These are phyloP conservation scores for Taphrina pruni DNA, from an alignment of 1,139 yeast genomes.

Conservation along the genomic window DNA sequence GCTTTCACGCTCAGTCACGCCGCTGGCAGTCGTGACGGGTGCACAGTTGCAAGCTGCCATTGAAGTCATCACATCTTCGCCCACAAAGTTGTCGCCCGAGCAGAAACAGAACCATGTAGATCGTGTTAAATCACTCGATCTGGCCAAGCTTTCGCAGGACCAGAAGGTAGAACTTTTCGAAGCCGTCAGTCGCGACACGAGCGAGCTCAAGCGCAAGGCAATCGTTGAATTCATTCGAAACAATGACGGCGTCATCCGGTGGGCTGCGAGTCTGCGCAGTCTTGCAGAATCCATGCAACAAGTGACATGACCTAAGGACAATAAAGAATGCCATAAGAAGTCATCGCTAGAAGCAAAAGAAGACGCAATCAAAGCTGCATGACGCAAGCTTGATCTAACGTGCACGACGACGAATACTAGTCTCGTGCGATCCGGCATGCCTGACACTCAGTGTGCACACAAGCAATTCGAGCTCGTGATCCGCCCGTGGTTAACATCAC, in stretches of 20 bases:
- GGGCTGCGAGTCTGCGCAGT: constrained; percentile 36
- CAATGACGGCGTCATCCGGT: constrained; percentile 22
- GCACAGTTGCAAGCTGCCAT: constrained; percentile 1
- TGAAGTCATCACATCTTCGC: constrained; percentile 67
- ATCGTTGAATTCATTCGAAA: constrained; percentile 33
- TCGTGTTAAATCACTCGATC: constrained; percentile 9
- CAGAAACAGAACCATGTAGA: constrained; percentile 29
- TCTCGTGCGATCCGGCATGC: too few species aligned
- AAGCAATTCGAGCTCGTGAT: too few species aligned
- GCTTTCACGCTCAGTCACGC: constrained; percentile 17
- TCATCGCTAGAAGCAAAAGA: too few species aligned
- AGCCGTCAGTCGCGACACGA: constrained; percentile 8
- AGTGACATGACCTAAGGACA: background rate
- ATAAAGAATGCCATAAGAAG: too few species aligned
- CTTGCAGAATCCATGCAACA: constrained; percentile 28
- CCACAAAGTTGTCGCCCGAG: constrained; percentile 37
- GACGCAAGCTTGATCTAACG: too few species aligned
- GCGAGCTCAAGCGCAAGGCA: constrained; percentile 26
- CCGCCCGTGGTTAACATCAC: too few species aligned
- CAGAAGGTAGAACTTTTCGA: constrained; percentile 16
- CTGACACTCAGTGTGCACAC: too few species aligned
- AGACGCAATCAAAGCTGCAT: too few species aligned
- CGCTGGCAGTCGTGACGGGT: background rate
- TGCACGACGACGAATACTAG: too few species aligned
- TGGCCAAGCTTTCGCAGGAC: constrained; percentile 16